Conservation (phyloP, 306 rosid species). For the Fragaria nilgerrensis region DNA sequence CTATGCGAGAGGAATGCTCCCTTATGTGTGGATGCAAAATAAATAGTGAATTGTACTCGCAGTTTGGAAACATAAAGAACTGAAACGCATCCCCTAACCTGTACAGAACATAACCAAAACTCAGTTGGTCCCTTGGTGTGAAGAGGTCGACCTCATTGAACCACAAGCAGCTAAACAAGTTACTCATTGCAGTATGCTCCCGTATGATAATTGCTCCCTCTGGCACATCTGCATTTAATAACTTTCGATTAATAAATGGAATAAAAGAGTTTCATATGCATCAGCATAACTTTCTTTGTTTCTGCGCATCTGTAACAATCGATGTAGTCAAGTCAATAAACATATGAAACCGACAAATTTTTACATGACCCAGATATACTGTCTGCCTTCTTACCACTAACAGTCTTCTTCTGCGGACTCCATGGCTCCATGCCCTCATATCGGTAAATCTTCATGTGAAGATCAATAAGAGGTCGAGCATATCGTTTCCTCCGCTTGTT, state of each 20-base stretch:
- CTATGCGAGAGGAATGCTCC: conserved; percentile 97
- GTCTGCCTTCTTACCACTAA: conserved; percentile 67
- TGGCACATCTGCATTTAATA: conserved; percentile 79
- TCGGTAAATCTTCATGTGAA: conserved; percentile 92
- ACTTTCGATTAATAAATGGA: conserved; percentile 17
- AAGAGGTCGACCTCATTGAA: conserved; percentile 95
- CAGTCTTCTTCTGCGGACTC: conserved; percentile 59
- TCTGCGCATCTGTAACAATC: background rate
- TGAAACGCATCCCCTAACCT: conserved; percentile 62
- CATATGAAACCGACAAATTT: background rate
- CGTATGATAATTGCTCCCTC: conserved; percentile 91
- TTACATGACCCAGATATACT: conserved; percentile 10
- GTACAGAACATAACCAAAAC: conserved; percentile 90
- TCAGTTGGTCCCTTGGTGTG: conserved; percentile 98
- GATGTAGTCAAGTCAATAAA: background rate
- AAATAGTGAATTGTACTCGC: conserved; percentile 92
- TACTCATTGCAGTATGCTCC: conserved; percentile 69
- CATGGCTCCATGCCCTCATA: conserved; percentile 91
- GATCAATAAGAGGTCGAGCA: conserved; percentile 95
- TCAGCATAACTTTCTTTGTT: background rate
- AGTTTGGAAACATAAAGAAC: conserved; percentile 90
- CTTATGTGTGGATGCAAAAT: conserved; percentile 95
- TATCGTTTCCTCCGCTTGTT: conserved; percentile 97
- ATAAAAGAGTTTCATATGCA: background rate
- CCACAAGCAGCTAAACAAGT: conserved; percentile 98